phyloP scores from a whole-genome alignment of 257 asterid genomes.

The Petrea volubilis region DNA sequence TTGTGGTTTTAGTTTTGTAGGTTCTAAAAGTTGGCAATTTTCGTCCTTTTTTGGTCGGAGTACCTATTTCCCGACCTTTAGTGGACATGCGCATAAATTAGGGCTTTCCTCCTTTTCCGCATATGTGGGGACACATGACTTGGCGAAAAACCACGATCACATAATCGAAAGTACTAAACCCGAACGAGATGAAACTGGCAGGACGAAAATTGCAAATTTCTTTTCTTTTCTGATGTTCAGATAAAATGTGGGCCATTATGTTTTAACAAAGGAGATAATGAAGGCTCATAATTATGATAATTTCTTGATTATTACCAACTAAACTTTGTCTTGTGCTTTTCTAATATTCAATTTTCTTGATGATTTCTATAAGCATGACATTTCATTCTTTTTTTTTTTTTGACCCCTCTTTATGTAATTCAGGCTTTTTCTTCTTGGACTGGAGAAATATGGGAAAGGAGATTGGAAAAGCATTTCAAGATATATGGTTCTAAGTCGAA shows the following conservation, averaged over 20 bases:
- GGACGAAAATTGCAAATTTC: too few species aligned
- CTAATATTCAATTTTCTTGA: background rate
- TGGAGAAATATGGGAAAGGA: constrained; percentile 39
- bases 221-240: too few species aligned
- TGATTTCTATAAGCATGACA: background rate
- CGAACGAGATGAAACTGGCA: too few species aligned
- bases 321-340: background rate
- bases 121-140: too few species aligned
- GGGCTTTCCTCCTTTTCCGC: too few species aligned
- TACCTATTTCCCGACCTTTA: too few species aligned
- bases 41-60: too few species aligned
- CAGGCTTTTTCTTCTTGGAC: constrained; percentile 32
- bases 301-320: background rate
- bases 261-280: background rate
- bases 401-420: background rate
- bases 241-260: background rate
- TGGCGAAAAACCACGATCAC: too few species aligned
- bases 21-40: too few species aligned
- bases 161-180: too few species aligned
- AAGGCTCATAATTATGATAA: background rate
- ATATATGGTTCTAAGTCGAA: constrained; percentile 26
- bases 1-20: too few species aligned
- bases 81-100: too few species aligned
- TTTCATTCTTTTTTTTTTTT: background rate
- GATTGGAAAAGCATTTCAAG: constrained; percentile 44